These are phyloP conservation scores for Jamesozyma piceae DNA, from an alignment of 805 yeast species.

Conservation along the genomic window DNA sequence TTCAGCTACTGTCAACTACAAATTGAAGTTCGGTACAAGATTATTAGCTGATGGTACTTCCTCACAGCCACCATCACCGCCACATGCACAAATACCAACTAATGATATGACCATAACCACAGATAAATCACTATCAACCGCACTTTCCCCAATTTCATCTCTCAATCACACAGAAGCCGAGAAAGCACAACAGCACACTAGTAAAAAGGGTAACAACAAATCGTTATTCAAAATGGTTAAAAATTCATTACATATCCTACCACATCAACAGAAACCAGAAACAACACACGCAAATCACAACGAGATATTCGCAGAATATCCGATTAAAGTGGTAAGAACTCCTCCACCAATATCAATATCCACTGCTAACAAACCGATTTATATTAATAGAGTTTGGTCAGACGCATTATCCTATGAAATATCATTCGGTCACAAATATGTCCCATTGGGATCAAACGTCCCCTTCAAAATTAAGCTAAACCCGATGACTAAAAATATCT, in stretches of 20 bases:
- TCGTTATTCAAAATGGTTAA: slow-evolving; percentile 22
- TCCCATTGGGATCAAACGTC: slow-evolving; percentile 52
- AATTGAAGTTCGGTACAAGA: slow-evolving; percentile 12
- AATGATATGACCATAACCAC: not conserved
- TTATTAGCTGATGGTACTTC: not conserved
- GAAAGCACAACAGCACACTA: slow-evolving; percentile 4
- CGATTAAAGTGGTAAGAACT: slow-evolving; percentile 32
- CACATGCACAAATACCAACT: not conserved
- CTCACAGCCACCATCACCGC: not conserved
- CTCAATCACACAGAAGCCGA: slow-evolving; percentile 10
- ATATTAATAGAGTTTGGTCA: slow-evolving; percentile 70
- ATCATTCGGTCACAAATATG: slow-evolving; percentile 61
- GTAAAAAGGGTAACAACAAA: slow-evolving; percentile 6
- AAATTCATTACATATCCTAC: slow-evolving; percentile 15
- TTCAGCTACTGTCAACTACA: slow-evolving; percentile 25
- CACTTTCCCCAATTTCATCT: slow-evolving; percentile 1
- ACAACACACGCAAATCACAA: not conserved
- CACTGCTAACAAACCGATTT: slow-evolving; percentile 59
- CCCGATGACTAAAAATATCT: slow-evolving; percentile 56
- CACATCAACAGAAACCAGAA: slow-evolving; percentile 5
- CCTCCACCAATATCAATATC: slow-evolving; percentile 35
- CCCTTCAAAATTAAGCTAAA: slow-evolving; percentile 56
- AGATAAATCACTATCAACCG: not conserved
- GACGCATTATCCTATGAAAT: slow-evolving; percentile 62
- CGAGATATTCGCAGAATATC: slow-evolving; percentile 25